These are phyloP conservation scores for Pseudozyma sp. DNA, from an alignment of 1,284 basidiomycete species.

Conservation along the genomic window DNA sequence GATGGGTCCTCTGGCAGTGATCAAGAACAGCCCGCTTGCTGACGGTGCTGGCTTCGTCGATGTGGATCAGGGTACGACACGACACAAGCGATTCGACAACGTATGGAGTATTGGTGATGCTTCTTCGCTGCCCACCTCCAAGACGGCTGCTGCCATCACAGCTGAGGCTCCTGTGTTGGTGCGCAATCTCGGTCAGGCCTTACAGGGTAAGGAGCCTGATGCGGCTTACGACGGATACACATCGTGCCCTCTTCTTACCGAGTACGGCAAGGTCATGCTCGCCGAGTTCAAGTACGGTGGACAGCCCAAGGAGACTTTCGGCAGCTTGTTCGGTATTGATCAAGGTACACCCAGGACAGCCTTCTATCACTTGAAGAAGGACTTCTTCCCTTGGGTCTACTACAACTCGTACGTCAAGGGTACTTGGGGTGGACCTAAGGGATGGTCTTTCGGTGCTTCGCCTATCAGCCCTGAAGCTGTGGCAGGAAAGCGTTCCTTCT, in stretches of 20 bases:
- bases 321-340: slow-evolving; percentile 55
- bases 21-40: slow-evolving; percentile 75
- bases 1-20: slow-evolving; percentile 85
- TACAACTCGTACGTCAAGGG: slow-evolving; percentile 83
- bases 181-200: slow-evolving; percentile 77
- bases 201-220: slow-evolving; percentile 48
- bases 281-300: slow-evolving; percentile 87
- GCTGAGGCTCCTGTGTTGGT: slow-evolving; percentile 90
- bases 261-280: slow-evolving; percentile 86
- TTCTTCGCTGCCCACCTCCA: slow-evolving; percentile 90
- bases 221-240: slow-evolving; percentile 69
- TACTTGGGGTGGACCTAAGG: slow-evolving; percentile 68
- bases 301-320: slow-evolving; percentile 81
- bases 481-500: slow-evolving; percentile 38
- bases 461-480: slow-evolving; percentile 34
- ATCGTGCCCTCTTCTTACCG: slow-evolving; percentile 73
- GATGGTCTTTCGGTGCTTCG: slow-evolving; percentile 38
- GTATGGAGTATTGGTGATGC: slow-evolving; percentile 92
- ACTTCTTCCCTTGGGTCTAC: slow-evolving; percentile 89
- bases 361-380: slow-evolving; percentile 93
- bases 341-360: slow-evolving; percentile 71
- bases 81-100: slow-evolving; percentile 83
- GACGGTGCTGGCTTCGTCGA: slow-evolving; percentile 78
- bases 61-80: slow-evolving; percentile 82
- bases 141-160: slow-evolving; percentile 94